These are phyloP conservation scores for Xylaria sp. DNA, from an alignment of 2,329 filamentous ascomycete genomes.

Conservation along the genomic window DNA sequence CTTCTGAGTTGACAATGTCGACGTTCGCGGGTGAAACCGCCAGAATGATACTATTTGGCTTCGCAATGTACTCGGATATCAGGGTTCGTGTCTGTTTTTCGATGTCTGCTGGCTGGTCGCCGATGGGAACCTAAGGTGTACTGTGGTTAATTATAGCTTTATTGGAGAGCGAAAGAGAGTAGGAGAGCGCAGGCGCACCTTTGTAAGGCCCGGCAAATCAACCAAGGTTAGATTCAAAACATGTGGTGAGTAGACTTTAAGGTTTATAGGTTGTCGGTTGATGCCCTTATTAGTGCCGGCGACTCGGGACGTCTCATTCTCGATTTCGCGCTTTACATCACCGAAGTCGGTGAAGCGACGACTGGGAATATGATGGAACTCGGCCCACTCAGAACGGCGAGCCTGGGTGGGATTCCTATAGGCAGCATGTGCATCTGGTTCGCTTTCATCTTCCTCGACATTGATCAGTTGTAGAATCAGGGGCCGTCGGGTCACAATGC, in stretches of 20 bases:
- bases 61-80: constrained; percentile 98
- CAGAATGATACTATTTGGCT: constrained; percentile 97
- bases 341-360: constrained; percentile 90
- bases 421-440: constrained; percentile 72
- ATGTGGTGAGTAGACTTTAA: constrained; percentile 97
- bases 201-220: constrained; percentile 94
- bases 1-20: constrained; percentile 98
- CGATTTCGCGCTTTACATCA: constrained; percentile 95
- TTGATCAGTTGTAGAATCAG: constrained; percentile 99
- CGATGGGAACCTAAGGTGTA: constrained; percentile 81
- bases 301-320: constrained; percentile 94
- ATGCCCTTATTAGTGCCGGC: constrained; percentile 97
- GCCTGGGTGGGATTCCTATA: constrained; percentile 82
- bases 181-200: constrained; percentile 65
- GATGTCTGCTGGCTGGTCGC: constrained; percentile 96
- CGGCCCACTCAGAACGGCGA: constrained; percentile 80
- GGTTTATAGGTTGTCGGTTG: constrained; percentile 95
- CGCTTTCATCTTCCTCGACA: constrained; percentile 79
- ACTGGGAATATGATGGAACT: constrained; percentile 95
- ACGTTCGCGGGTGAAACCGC: constrained; percentile 98
- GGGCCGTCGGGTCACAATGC: constrained; percentile 93
- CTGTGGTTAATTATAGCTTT: constrained; percentile 34
- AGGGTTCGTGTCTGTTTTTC: constrained; percentile 98
- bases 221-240: constrained; percentile 96
- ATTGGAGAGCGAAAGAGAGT: not conserved